Percentiles rank a stretch among this genome's conserved stretches.
Evolutionary conservation across 495 filamentous ascomycete genomes (phyloP).

Genomic region (Acidiella bohemica): DNA sequence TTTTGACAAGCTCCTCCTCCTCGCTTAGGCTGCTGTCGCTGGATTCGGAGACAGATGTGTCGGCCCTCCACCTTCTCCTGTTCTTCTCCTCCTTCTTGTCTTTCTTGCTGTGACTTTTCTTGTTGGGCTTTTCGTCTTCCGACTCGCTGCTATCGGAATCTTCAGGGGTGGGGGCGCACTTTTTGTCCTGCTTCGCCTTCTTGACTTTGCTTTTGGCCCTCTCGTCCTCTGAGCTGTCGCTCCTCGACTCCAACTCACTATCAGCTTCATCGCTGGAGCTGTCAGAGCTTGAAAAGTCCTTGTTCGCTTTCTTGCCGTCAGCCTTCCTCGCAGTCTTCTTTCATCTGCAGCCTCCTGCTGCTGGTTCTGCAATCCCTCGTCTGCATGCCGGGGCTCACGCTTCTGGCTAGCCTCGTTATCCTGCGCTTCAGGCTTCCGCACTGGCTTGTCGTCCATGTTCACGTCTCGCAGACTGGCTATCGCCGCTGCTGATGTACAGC

Average conservation of each 20-base stretch:
- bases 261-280: conserved; percentile 3
- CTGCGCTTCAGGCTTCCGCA: neutral
- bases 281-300: neutral
- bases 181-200: conserved; percentile 9
- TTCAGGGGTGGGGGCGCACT: no score
- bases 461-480: neutral
- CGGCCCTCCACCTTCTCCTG: neutral
- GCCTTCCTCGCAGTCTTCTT: neutral
- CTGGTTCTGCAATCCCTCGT: neutral
- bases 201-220: conserved; percentile 11
- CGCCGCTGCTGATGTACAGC: no score
- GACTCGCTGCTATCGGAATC: no score
- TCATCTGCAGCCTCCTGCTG: neutral
- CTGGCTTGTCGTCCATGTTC: neutral
- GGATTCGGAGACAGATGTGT: neutral
- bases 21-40: neutral
- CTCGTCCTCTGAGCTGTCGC: conserved; percentile 3
- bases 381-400: neutral
- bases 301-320: neutral
- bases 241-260: neutral
- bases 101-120: conserved; percentile 16
- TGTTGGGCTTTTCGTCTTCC: neutral
- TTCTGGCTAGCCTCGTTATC: neutral
- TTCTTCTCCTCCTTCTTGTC: conserved; percentile 4
- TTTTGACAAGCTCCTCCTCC: conserved; percentile 6